phyloP scores from a whole-genome alignment of 164 flowering plant species.

The Cinnamomum chago region DNA sequence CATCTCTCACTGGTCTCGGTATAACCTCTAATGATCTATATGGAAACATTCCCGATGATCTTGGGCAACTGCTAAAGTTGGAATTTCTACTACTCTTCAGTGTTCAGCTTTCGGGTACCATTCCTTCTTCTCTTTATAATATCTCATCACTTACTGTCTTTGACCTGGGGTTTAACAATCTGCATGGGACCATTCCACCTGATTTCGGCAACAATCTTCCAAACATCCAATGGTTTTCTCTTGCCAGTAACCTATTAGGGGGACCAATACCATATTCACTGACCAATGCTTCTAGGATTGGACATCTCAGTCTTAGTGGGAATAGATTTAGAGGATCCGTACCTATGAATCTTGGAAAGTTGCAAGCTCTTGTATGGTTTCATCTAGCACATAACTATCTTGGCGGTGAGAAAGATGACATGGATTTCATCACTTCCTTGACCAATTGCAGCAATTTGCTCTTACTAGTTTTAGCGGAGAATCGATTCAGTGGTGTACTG shows the following conservation, averaged over 20 bases:
- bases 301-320: fast-evolving
- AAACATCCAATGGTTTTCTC: background rate
- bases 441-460: background rate
- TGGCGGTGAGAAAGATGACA: background rate
- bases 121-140: background rate
- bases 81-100: background rate
- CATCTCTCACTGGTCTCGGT: background rate
- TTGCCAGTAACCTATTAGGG: background rate
- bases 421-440: background rate
- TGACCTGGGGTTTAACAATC: background rate
- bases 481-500: background rate
- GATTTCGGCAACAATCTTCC: background rate
- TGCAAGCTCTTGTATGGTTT: background rate
- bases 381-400: background rate
- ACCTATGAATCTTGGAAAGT: background rate
- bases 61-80: background rate
- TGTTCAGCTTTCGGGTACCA: background rate
- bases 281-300: background rate
- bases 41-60: background rate
- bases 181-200: conserved; percentile 21
- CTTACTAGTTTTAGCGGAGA: fast-evolving
- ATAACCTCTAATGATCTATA: no score
- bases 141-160: background rate
- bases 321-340: background rate
- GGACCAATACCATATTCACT: background rate